Evolutionary conservation across 805 yeast species (phyloP), one percentile per base, ranked within the genome.

Genomic region (Saitoella complicata): DNA sequence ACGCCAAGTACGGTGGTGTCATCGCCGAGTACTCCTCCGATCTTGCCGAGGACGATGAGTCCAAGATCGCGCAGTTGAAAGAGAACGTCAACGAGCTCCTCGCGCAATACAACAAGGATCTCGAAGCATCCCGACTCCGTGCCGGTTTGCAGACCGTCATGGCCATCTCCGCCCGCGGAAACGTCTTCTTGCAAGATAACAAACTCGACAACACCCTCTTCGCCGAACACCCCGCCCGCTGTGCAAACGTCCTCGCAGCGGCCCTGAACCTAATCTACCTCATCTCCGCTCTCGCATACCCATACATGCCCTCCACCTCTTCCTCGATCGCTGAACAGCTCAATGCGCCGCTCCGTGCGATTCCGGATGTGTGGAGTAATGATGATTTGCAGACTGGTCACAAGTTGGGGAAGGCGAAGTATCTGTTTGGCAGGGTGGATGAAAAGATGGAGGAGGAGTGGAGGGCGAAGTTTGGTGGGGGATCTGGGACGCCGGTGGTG

Each of bases 181-280:
- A 91, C 66, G 81, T 72, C 62, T 91, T 88, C 72, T 72, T 91
- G 61, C 99, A 91, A 67, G 98, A 88, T 43, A 86, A 87, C 68
- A 87, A 87, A 66, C 72, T 91, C 56, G 97, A 88, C 64, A 91
- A 91, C 71, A 69, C 82, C 7, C 69, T 87, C 52, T 84, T 77
- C 63, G 73, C 76, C 45, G 75, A 84, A 57, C 60, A 65, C 41
- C 94, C 95, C 39, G 83, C 72, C 33, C 76, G 75, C 56, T 75
- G 94, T 9, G 95, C 86, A 58, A 94, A 95, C 3, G 94, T 88
- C 43, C 82, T 91, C 45, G 94, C 83, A 51, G 80, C 84, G 44
- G 96, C 94, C 48, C 69, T 91, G 61, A 91, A 88, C 66, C 69
- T 88, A 59, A 76, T 88, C 42, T 87, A 86, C 65, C 65, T 85